Evolutionary conservation across 2,329 filamentous ascomycete species (phyloP).

Genomic region (Exophiala alcalophila): DNA sequence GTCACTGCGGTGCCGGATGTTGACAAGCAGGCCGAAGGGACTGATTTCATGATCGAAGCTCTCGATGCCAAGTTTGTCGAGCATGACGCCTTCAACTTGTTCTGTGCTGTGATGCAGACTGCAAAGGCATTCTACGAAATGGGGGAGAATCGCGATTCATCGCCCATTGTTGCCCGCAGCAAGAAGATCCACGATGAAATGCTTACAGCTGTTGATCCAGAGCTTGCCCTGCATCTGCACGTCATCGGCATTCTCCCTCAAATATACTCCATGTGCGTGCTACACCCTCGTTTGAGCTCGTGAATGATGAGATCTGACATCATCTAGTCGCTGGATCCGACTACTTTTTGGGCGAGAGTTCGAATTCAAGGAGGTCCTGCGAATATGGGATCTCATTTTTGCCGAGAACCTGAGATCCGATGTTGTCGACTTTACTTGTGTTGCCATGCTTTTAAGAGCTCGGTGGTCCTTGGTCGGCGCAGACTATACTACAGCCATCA

Average conservation of each 20-base stretch:
- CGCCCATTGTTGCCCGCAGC: constrained; percentile 80
- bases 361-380: constrained; percentile 76
- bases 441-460: constrained; percentile 89
- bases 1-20: constrained; percentile 37
- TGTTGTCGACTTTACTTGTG: constrained; percentile 84
- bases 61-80: constrained; percentile 75
- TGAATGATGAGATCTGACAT: background rate
- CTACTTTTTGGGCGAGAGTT: constrained; percentile 93
- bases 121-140: constrained; percentile 86
- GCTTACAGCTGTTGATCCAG: constrained; percentile 75
- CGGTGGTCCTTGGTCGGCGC: constrained; percentile 83
- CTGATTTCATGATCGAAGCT: constrained; percentile 58
- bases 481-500: constrained; percentile 82
- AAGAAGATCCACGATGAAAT: constrained; percentile 81
- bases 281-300: too few relatives aligned
- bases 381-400: constrained; percentile 88
- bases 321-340: constrained; percentile 78
- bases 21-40: constrained; percentile 40
- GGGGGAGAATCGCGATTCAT: constrained; percentile 50
- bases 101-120: constrained; percentile 81
- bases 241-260: constrained; percentile 89
- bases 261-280: constrained; percentile 81
- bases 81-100: constrained; percentile 85
- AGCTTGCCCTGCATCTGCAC: constrained; percentile 74
- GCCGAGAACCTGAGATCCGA: constrained; percentile 77